Base-by-base conservation (phyloP, 371 early-diverging fungal species). In the Paramicrosporidium saccamoebae region DNA sequence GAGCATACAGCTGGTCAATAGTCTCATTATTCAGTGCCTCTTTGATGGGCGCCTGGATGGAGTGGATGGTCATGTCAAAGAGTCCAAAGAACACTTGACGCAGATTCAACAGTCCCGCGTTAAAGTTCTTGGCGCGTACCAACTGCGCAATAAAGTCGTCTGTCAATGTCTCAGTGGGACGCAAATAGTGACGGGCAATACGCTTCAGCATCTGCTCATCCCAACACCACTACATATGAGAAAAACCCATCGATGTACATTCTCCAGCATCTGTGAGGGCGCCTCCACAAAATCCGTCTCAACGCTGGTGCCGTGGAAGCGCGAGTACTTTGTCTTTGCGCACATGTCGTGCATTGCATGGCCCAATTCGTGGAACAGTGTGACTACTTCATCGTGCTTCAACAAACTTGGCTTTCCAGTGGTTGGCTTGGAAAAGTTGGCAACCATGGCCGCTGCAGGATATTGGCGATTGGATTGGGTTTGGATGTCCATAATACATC, bases 261-360 rank as follows among this genome's bases (percentile, higher is more conserved):
- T 64, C 41, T 64, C 63, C 10, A 65, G 40, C 65, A 67, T 59
- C 42, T 75, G 75, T 12, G 69, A 66, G 11, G 78, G 81, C 4
- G 68, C 66, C 48, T 79, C 81, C n/a, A 78, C 65, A 40, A 79
- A 79, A 34, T 79, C 81, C 28, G 60, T 27, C 38, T 75, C 64
- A 23, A 66, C 67, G 29, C 43, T 37, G 3, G 64, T 63, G 23
- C 73, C 74, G 17, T 69, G 68, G 51, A 72, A 63, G 10, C 61
- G 37, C 4, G 55, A 42, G 39, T 46, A 61, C 29, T 57, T 55
- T 16, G 67, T 68, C 10, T 48, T 35, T 12, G 63, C 55, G 46
- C 65, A 67, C 14, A 72, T 48, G 26, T 60, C 47, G 36, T 78
- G 78, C 58, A 74, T 57, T 3, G 67, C 68, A 24, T 78, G 78